A percentile compares a stretch with the other conserved stretches of the same genome.
Evolutionary conservation across 179 eudicot species (phyloP).

Genomic region (Gypsophila paniculata): DNA sequence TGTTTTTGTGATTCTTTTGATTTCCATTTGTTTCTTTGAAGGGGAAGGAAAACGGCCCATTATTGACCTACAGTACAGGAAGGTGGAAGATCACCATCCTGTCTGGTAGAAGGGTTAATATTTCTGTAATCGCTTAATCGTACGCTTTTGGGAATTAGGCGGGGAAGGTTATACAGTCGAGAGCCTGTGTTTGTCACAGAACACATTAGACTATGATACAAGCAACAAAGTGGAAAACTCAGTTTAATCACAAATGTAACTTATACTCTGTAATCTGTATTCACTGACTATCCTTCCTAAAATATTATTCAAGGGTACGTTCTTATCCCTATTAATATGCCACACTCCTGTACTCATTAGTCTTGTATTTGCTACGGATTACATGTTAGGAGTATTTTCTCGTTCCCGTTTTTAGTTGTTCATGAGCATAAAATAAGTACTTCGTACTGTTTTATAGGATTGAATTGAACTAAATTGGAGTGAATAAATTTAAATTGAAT

Average conservation of each 20-base stretch:
- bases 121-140: conserved; percentile 20
- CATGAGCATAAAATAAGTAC: too few relatives aligned
- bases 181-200: conserved; percentile 16
- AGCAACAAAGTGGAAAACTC: conserved; percentile 17
- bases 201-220: conserved; percentile 11
- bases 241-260: conserved; percentile 21
- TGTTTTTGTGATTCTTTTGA: conserved; percentile 20
- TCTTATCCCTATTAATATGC: too few relatives aligned
- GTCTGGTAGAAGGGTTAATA: conserved; percentile 23
- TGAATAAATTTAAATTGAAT: too few relatives aligned
- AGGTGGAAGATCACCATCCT: conserved; percentile 67
- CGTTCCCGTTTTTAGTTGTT: too few relatives aligned
- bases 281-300: conserved; percentile 42
- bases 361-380: too few relatives aligned
- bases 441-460: too few relatives aligned
- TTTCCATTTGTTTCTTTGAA: conserved; percentile 24
- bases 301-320: neutral
- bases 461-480: too few relatives aligned
- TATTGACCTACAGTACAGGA: conserved; percentile 26
- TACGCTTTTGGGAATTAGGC: conserved; percentile 17
- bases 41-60: conserved; percentile 34
- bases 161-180: conserved; percentile 7
- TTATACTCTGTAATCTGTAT: conserved; percentile 24
- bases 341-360: too few relatives aligned
- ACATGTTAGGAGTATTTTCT: too few relatives aligned